Evolutionary conservation across 495 filamentous ascomycete genomes (phyloP).

Genomic region (Penicillium dipodomyicola): DNA sequence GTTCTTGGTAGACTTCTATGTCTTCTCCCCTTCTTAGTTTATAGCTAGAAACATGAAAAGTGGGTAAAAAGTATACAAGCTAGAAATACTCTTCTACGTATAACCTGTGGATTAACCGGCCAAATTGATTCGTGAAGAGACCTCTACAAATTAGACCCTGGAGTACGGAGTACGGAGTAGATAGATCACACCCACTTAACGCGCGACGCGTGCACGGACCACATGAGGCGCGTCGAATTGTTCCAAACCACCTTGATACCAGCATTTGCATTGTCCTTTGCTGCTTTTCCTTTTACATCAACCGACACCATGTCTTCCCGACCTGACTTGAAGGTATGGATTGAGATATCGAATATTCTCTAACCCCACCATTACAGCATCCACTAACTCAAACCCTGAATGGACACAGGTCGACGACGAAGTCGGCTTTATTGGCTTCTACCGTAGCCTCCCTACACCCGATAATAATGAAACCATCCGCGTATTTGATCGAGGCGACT

Average conservation of each 20-base stretch:
- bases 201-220: constrained; percentile 44
- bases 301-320: constrained; percentile 73
- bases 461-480: constrained; percentile 66
- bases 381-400: neutral
- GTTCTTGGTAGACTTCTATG: too few species aligned
- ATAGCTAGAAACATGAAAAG: too few species aligned
- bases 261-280: constrained; percentile 4
- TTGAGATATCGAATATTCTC: neutral
- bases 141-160: neutral
- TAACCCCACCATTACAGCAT: neutral
- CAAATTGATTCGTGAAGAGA: neutral
- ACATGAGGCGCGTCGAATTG: constrained; percentile 28
- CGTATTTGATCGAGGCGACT: constrained; percentile 92
- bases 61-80: too few species aligned
- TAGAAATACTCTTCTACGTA: neutral
- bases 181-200: constrained; percentile 27
- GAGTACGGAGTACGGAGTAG: neutral
- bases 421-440: constrained; percentile 92
- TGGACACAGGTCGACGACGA: constrained; percentile 82
- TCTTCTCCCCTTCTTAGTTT: too few species aligned
- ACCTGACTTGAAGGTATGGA: constrained; percentile 79
- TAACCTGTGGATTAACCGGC: neutral
- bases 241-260: constrained; percentile 11
- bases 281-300: constrained; percentile 14
- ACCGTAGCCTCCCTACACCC: constrained; percentile 69